Evolutionary conservation across 2,329 filamentous ascomycete genomes (phyloP).

Genomic region (Aspergillaceae sp.): DNA sequence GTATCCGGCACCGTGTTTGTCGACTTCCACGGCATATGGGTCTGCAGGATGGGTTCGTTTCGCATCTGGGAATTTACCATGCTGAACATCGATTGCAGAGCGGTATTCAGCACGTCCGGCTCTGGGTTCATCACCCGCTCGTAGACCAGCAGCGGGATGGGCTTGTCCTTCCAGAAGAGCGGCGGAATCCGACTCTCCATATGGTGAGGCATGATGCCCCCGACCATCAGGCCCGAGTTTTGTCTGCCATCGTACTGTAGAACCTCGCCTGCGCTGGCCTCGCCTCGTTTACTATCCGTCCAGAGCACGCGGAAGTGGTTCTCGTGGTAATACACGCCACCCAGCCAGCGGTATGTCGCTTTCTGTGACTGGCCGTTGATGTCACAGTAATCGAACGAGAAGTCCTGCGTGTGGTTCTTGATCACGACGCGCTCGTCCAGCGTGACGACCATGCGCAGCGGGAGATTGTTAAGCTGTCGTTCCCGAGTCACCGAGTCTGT

Average conservation of each 20-base stretch:
- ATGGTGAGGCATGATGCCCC: constrained; percentile 11
- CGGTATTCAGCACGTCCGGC: constrained; percentile 9
- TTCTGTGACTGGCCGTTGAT: constrained; percentile 4
- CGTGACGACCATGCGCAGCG: constrained; percentile 23
- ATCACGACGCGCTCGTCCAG: constrained; percentile 7
- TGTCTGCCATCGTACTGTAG: constrained; percentile 24
- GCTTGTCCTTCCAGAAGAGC: constrained; percentile 13
- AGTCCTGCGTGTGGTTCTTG: constrained; percentile 17
- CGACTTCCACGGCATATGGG: constrained; percentile 4
- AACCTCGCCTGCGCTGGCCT: constrained; percentile 12
- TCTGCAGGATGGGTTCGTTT: constrained; percentile 4
- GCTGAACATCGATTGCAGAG: constrained; percentile 6
- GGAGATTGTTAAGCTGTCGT: constrained; percentile 15
- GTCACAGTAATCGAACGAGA: constrained; percentile 18
- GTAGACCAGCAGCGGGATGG: constrained; percentile 25
- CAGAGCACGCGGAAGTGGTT: constrained; percentile 22
- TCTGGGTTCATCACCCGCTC: constrained; percentile 24
- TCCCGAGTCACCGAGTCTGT: constrained; percentile 1
- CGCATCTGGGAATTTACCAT: constrained; percentile 4
- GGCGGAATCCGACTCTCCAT: constrained; percentile 16
- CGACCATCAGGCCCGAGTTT: constrained; percentile 19
- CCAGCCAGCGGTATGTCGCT: constrained; percentile 30
- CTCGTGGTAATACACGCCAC: constrained; percentile 25
- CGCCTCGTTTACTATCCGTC: constrained; percentile 21
- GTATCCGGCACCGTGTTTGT: not conserved